phyloP scores from a whole-genome alignment of 208 protist genomes.

The Trypanosoma vivax region DNA sequence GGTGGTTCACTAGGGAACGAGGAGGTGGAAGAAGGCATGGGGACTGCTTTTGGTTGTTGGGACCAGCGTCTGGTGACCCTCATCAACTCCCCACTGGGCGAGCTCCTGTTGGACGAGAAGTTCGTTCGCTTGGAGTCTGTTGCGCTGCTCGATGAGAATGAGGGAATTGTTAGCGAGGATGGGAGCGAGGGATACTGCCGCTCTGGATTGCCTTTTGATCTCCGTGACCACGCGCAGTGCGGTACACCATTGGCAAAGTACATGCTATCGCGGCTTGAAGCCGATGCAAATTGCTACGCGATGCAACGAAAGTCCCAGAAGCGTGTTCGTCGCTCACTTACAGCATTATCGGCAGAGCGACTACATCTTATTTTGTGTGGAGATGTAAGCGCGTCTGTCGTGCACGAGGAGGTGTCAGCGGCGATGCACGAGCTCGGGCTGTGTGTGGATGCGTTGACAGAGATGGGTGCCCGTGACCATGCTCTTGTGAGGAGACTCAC shows the following conservation, averaged over 20 bases:
- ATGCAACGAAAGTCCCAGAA: constrained; percentile 35
- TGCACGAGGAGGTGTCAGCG: background rate
- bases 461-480: constrained; percentile 24
- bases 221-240: constrained; percentile 32
- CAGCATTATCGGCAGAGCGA: constrained; percentile 24
- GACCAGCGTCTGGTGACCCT: constrained; percentile 28
- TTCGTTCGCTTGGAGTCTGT: constrained; percentile 11
- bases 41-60: background rate
- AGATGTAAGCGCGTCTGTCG: background rate
- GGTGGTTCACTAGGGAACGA: constrained; percentile 9
- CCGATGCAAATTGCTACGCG: constrained; percentile 63
- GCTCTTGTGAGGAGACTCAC: constrained; percentile 23
- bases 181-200: background rate
- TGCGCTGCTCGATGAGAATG: too few species aligned
- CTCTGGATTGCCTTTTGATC: constrained; percentile 65
- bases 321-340: constrained; percentile 23
- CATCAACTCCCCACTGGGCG: constrained; percentile 31
- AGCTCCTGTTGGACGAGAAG: constrained; percentile 16
- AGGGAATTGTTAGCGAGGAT: background rate
- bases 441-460: constrained; percentile 19
- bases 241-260: constrained; percentile 47
- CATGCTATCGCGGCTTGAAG: constrained; percentile 73
- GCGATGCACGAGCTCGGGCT: constrained; percentile 20
- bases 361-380: constrained; percentile 18
- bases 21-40: background rate